These are phyloP conservation scores for Diddensiella transvaalensis DNA, from an alignment of 805 yeast genomes.

Conservation along the genomic window DNA sequence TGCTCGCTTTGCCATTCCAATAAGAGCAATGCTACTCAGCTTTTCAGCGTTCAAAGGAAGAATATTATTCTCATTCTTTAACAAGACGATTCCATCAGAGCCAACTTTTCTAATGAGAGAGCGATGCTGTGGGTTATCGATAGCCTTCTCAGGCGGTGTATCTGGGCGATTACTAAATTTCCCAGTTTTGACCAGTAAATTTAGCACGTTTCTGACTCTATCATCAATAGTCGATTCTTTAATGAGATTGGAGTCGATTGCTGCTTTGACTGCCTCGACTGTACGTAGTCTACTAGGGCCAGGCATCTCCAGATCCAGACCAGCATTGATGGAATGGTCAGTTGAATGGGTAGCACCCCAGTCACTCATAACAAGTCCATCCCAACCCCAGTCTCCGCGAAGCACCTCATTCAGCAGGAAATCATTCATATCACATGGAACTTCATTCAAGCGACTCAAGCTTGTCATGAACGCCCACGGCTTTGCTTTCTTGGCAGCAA, in stretches of 20 bases:
- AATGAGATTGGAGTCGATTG: conserved; percentile 38
- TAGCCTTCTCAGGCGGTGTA: conserved; percentile 39
- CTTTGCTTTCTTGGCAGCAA: conserved; percentile 49
- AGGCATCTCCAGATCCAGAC: conserved; percentile 66
- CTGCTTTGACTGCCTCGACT: conserved; percentile 41
- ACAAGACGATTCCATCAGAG: conserved; percentile 49
- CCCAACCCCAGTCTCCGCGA: conserved; percentile 54
- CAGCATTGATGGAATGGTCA: conserved; percentile 47
- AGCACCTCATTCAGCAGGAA: conserved; percentile 44
- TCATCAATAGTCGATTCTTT: conserved; percentile 38
- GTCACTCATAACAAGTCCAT: conserved; percentile 58
- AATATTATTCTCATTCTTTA: conserved; percentile 48
- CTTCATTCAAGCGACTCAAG: conserved; percentile 61
- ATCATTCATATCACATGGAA: conserved; percentile 48
- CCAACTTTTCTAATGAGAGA: conserved; percentile 43
- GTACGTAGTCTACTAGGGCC: conserved; percentile 51
- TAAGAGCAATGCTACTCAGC: conserved; percentile 43
- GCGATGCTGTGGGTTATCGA: conserved; percentile 47
- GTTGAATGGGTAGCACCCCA: conserved; percentile 58
- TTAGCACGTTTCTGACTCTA: conserved; percentile 46
- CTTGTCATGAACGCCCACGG: conserved; percentile 60
- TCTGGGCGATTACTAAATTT: conserved; percentile 42
- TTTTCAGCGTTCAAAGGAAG: conserved; percentile 44
- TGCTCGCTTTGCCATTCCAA: conserved; percentile 53
- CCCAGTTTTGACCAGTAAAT: conserved; percentile 44